A percentile compares a stretch with the other conserved stretches of the same genome.
Conservation (phyloP, 2,329 filamentous ascomycete genomes). For the Aschersonia sp. region DNA sequence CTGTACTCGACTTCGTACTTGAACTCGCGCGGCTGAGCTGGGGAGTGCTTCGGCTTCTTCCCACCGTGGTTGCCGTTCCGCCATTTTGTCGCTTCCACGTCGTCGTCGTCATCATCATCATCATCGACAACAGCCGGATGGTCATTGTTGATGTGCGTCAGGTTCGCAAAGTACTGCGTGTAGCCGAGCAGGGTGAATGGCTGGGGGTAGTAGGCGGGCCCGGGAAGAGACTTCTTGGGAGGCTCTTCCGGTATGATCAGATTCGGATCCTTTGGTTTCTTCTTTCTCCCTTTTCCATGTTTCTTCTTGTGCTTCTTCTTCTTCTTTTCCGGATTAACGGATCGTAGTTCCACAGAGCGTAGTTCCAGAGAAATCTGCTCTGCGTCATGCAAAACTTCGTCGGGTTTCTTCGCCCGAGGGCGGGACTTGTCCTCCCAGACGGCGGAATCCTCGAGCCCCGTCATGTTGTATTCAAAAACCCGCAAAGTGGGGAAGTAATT, state of each 20-base stretch:
- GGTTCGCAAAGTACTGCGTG: constrained; percentile 84
- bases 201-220: constrained; percentile 82
- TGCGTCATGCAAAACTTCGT: constrained; percentile 10
- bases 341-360: background rate
- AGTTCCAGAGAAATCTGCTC: background rate
- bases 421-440: constrained; percentile 27
- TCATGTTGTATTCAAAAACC: constrained; percentile 91
- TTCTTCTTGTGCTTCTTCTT: constrained; percentile 21
- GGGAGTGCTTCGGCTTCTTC: constrained; percentile 34
- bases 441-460: constrained; percentile 46
- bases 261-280: constrained; percentile 42
- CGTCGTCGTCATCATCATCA: background rate
- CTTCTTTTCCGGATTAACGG: background rate
- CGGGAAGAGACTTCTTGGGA: constrained; percentile 56
- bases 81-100: constrained; percentile 32
- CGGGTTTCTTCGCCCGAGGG: constrained; percentile 1
- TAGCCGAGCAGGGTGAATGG: constrained; percentile 65
- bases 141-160: constrained; percentile 79
- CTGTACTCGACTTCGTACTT: constrained; percentile 73
- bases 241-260: constrained; percentile 58
- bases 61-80: constrained; percentile 47
- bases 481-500: constrained; percentile 83
- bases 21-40: constrained; percentile 49
- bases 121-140: constrained; percentile 11
- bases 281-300: constrained; percentile 28